A percentile compares a stretch with the other conserved stretches of the same genome.
Evolutionary conservation across 2,329 filamentous ascomycete species (phyloP).

Genomic region (Apiospora saccharicola): DNA sequence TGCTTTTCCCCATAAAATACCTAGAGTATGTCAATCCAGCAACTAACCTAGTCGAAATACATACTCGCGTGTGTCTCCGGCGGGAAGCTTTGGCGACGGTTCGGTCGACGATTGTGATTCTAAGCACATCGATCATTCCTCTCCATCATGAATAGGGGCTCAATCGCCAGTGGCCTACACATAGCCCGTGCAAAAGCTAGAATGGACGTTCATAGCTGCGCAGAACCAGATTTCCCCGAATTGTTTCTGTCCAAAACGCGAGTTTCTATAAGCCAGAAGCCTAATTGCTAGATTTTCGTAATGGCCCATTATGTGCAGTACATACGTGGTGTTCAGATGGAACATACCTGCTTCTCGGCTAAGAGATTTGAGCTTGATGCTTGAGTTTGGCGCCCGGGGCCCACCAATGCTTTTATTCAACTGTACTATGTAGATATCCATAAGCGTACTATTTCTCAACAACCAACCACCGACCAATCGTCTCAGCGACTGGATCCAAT

Average conservation of each 20-base stretch:
- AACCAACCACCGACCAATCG: slow-evolving; percentile 10
- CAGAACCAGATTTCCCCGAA: neutral
- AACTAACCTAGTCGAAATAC: neutral
- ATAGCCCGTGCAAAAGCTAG: too few relatives aligned
- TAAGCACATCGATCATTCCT: neutral
- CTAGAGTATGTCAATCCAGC: neutral
- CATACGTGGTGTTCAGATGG: neutral
- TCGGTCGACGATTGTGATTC: neutral
- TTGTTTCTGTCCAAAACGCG: neutral
- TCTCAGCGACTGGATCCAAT: neutral
- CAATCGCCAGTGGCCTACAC: too few relatives aligned
- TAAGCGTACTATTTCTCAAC: neutral
- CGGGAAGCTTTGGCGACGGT: neutral
- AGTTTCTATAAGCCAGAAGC: too few relatives aligned
- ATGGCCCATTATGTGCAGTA: neutral
- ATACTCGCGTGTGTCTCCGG: neutral
- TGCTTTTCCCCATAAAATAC: neutral
- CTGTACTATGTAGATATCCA: neutral
- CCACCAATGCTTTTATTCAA: neutral
- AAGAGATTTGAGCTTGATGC: neutral
- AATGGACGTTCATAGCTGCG: neutral
- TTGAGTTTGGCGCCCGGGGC: neutral
- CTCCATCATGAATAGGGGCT: neutral
- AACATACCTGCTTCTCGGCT: neutral
- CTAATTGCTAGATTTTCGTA: neutral